Percentiles rank a stretch among this genome's conserved stretches.
Conservation (phyloP, 495 filamentous ascomycete genomes). For the Podospora tetraspora region DNA sequence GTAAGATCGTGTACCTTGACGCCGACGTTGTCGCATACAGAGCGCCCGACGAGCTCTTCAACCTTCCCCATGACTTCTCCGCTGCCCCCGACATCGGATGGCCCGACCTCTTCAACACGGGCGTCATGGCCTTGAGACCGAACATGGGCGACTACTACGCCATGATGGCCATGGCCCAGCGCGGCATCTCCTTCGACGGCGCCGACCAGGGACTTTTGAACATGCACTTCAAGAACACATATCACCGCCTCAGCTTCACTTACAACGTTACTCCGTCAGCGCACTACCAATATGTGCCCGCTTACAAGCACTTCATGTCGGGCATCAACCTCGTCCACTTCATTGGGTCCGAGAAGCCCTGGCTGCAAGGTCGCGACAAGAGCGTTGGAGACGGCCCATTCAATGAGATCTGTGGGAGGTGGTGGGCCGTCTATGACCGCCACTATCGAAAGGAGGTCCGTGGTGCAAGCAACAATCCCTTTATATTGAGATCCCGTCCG, state of each 20-base stretch:
- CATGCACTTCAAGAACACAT: slow-evolving; percentile 77
- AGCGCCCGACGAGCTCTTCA: slow-evolving; percentile 89
- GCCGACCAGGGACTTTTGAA: slow-evolving; percentile 96
- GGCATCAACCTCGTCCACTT: slow-evolving; percentile 87
- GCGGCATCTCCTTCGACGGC: slow-evolving; percentile 91
- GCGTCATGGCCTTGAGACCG: slow-evolving; percentile 84
- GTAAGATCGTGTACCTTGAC: slow-evolving; percentile 87
- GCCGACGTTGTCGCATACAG: slow-evolving; percentile 81
- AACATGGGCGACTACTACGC: slow-evolving; percentile 84
- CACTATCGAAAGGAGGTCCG: slow-evolving; percentile 61
- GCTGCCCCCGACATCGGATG: slow-evolving; percentile 95
- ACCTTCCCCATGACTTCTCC: slow-evolving; percentile 69
- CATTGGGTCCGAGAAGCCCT: slow-evolving; percentile 88
- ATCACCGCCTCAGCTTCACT: slow-evolving; percentile 83
- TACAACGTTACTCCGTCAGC: slow-evolving; percentile 96
- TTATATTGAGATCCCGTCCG: neutral
- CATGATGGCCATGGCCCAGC: slow-evolving; percentile 72
- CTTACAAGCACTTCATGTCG: slow-evolving; percentile 86
- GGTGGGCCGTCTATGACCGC: slow-evolving; percentile 90
- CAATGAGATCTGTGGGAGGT: slow-evolving; percentile 71
- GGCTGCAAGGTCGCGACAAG: slow-evolving; percentile 63
- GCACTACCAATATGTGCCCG: slow-evolving; percentile 92
- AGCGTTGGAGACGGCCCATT: slow-evolving; percentile 57
- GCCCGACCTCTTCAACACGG: slow-evolving; percentile 98
- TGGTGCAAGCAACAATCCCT: neutral